Percentiles rank a stretch among this genome's conserved stretches.
Conservation (phyloP, 2,329 filamentous ascomycete species). For the Botrytis fabae region DNA sequence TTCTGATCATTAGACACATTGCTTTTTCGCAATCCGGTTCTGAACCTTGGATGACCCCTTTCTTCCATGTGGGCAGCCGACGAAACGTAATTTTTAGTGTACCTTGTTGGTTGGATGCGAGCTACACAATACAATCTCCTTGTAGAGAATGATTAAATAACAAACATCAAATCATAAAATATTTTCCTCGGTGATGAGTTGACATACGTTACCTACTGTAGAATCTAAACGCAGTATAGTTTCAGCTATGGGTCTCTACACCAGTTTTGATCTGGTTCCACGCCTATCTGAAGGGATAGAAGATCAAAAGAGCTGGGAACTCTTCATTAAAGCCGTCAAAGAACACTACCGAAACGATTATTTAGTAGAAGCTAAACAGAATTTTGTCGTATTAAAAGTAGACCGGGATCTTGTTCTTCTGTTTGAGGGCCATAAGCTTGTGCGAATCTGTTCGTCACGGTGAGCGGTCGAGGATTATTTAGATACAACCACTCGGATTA, state of each 20-base stretch:
- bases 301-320: slow-evolving; percentile 34
- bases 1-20: not conserved
- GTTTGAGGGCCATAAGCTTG: slow-evolving; percentile 39
- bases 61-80: not conserved
- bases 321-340: slow-evolving; percentile 33
- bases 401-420: slow-evolving; percentile 37
- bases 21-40: not conserved
- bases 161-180: not conserved
- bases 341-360: not conserved
- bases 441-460: slow-evolving; percentile 35
- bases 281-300: slow-evolving; percentile 33
- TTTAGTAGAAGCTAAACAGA: slow-evolving; percentile 21
- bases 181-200: too few relatives aligned
- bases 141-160: not conserved
- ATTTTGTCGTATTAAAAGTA: slow-evolving; percentile 37
- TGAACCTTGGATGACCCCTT: not conserved
- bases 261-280: slow-evolving; percentile 39
- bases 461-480: slow-evolving; percentile 32
- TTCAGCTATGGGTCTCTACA: slow-evolving; percentile 34
- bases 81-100: not conserved
- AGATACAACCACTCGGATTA: slow-evolving; percentile 30
- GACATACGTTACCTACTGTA: not conserved
- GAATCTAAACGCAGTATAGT: not conserved
- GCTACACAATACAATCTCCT: not conserved
- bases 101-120: not conserved